These are phyloP conservation scores for Paralagenidium karlingii DNA, from an alignment of 352 stramenopile genomes.

Conservation along the genomic window DNA sequence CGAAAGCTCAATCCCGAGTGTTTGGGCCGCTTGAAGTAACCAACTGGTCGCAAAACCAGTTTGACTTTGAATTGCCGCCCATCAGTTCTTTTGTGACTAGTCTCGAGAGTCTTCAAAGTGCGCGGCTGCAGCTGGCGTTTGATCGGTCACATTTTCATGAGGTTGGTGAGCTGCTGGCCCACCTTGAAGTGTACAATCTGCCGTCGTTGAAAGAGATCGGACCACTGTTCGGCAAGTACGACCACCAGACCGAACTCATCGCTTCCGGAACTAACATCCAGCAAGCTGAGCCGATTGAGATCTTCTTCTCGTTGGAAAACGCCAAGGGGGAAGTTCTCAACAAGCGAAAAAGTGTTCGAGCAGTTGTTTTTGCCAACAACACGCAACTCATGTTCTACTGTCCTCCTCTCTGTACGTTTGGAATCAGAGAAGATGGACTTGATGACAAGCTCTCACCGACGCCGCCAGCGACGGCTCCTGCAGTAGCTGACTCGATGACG, in stretches of 20 bases:
- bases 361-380: no score
- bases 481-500: conserved; percentile 10
- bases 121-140: conserved; percentile 38
- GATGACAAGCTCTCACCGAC: no score
- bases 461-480: no score
- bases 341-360: no score
- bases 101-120: conserved; percentile 15
- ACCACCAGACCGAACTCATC: conserved; percentile 32
- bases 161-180: conserved; percentile 26
- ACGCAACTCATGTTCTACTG: conserved; percentile 26
- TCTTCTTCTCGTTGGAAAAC: conserved; percentile 18
- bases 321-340: not conserved
- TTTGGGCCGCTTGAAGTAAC: conserved; percentile 27
- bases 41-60: conserved; percentile 17
- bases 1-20: conserved; percentile 1
- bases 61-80: conserved; percentile 32
- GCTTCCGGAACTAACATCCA: conserved; percentile 25
- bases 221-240: conserved; percentile 27
- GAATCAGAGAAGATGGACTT: no score
- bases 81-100: conserved; percentile 16
- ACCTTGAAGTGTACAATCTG: conserved; percentile 49
- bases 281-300: conserved; percentile 21
- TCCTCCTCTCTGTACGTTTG: no score
- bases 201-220: conserved; percentile 26
- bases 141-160: conserved; percentile 30